Base-by-base conservation (phyloP, 768 basidiomycete species). In the Collybia sp. region DNA sequence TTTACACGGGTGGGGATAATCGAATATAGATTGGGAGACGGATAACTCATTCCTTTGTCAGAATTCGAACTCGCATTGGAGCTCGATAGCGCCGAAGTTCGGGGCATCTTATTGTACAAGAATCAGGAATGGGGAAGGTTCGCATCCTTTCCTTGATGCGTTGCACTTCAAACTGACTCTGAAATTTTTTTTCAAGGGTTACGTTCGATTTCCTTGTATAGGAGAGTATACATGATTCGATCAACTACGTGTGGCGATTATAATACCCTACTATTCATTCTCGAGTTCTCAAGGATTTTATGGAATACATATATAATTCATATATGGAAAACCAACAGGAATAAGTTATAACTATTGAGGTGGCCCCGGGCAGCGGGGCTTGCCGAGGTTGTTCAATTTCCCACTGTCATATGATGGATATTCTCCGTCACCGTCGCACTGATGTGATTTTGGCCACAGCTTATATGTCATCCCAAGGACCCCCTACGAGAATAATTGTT, bases 31-130 rank as follows among this genome's bases (percentile, higher is more conserved):
- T 36, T 15, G 18, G 30, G 17, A 42, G 38, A 36, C 17, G 34
- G 40, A 35, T 35, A 41, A 30, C 48, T 58, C 45, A 57, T 6
- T 38, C n/a, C 18, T 52, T 45, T 34, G 35, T 37, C 36, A 89
- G 88, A 91, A 59, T 93, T 91, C 53, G 88, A 91, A 60, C 77
- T 92, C 2, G 89, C 84, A 6, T 66, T 92, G 49, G 89, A 89
- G 65, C 66, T 92, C 56, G 88, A 92, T 60, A 88, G 88, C 52
- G 88, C 84, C 46, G 89, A 92, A 68, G 88, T 92, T 56, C 83
- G 90, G 46, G 89, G 88, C 16, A 81, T 88, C 47, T 60, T 91
- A 48, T 63, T 90, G 39, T 83, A 83, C 57, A 79, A 86, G 44
- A 80, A 80, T 11, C 76, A 83, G 51, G 89, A 91, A 63, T 90